A percentile compares a stretch with the other conserved stretches of the same genome.
Conservation (phyloP, 2,329 filamentous ascomycete species). For the Aspergillus eucalypticola region DNA sequence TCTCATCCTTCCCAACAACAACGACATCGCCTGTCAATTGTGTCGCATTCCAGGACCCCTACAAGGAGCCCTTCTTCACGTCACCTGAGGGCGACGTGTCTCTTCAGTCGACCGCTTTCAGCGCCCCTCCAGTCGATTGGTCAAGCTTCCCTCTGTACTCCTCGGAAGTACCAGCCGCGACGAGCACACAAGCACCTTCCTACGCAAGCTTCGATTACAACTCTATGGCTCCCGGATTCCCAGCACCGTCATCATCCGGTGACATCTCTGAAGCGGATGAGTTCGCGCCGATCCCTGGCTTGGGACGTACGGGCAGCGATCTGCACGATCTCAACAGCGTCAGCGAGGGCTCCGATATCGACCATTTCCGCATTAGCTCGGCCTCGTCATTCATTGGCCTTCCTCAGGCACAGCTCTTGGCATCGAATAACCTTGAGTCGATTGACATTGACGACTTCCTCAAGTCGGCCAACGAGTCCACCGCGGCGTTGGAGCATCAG, state of each 20-base stretch:
- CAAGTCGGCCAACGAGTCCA: conserved; percentile 44
- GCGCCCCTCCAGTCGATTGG: conserved; percentile 50
- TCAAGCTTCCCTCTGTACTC: conserved; percentile 48
- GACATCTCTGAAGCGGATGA: conserved; percentile 53
- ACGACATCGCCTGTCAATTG: conserved; percentile 35
- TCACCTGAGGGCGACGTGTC: conserved; percentile 46
- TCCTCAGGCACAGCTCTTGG: conserved; percentile 43
- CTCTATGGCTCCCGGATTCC: conserved; percentile 39
- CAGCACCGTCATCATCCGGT: conserved; percentile 51
- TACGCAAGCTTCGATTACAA: conserved; percentile 50
- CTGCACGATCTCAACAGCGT: conserved; percentile 43
- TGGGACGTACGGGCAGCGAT: conserved; percentile 32
- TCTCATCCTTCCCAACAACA: conserved; percentile 38
- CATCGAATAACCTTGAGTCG: conserved; percentile 42
- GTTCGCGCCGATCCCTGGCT: conserved; percentile 36
- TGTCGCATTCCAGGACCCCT: conserved; percentile 41
- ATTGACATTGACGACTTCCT: conserved; percentile 49
- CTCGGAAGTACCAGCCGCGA: conserved; percentile 38
- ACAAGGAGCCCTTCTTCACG: conserved; percentile 44
- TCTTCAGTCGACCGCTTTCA: conserved; percentile 41
- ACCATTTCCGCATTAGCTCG: conserved; percentile 44
- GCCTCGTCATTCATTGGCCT: conserved; percentile 46
- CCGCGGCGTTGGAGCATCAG: conserved; percentile 42
- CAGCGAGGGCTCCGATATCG: conserved; percentile 45
- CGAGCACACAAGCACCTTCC: conserved; percentile 48